phyloP scores from a whole-genome alignment of 208 protist species.

The Plasmodiophora brassicae region DNA sequence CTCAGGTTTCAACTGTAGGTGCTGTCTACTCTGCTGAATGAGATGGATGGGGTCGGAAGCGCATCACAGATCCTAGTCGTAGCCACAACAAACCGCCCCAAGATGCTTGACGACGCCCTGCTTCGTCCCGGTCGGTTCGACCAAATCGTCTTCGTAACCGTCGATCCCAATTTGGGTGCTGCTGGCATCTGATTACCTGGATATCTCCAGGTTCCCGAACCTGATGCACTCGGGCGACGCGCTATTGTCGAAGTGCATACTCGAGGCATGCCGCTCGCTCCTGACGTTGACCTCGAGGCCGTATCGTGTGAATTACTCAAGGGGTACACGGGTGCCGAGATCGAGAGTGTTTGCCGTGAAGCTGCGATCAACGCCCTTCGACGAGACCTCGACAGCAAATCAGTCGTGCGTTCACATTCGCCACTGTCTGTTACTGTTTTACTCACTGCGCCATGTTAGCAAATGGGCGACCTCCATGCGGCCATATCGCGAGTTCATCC shows the following conservation, averaged over 20 bases:
- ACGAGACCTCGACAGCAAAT: too few species aligned
- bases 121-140: conserved; percentile 38
- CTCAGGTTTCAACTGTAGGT: neutral
- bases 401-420: too few species aligned
- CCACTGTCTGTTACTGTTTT: too few species aligned
- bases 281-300: neutral
- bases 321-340: conserved; percentile 36
- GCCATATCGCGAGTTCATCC: too few species aligned
- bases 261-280: conserved; percentile 7
- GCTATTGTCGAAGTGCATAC: conserved; percentile 32
- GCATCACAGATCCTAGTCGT: conserved; percentile 99
- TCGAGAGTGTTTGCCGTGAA: conserved; percentile 41
- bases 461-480: too few species aligned
- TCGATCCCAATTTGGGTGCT: neutral
- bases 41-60: conserved; percentile 54
- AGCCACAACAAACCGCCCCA: conserved; percentile 55
- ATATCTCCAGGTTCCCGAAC: neutral
- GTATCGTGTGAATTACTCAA: neutral
- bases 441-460: too few species aligned
- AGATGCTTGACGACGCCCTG: conserved; percentile 42
- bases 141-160: neutral
- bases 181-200: neutral
- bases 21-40: conserved; percentile 36
- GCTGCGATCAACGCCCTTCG: conserved; percentile 35
- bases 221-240: neutral